Evolutionary conservation across 495 filamentous ascomycete genomes (phyloP).

Genomic region (Hypoxylon lenormandii): DNA sequence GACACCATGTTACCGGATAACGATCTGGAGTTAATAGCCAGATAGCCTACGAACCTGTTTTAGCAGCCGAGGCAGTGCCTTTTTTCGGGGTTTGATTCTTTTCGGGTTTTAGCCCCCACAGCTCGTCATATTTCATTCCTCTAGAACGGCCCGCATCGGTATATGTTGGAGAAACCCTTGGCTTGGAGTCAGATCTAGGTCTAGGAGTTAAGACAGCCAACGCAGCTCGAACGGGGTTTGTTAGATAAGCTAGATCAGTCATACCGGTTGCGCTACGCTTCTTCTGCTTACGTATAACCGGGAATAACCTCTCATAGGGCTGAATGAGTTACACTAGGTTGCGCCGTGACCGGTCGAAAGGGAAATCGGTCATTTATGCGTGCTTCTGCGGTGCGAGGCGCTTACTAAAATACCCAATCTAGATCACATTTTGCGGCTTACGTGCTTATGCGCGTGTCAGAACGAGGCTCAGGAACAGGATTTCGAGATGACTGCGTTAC

Average conservation of each 20-base stretch:
- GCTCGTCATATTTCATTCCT: conserved; percentile 6
- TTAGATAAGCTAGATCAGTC: conserved; percentile 30
- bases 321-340: conserved; percentile 32
- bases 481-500: conserved; percentile 8
- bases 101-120: no score
- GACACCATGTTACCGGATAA: neutral
- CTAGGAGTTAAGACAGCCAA: neutral
- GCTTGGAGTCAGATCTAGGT: neutral
- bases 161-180: conserved; percentile 1
- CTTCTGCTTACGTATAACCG: conserved; percentile 38
- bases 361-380: conserved; percentile 31
- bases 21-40: no score
- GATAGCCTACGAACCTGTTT: no score
- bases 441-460: conserved; percentile 35
- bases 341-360: conserved; percentile 38
- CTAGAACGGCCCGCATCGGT: conserved; percentile 31
- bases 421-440: conserved; percentile 43
- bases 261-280: neutral
- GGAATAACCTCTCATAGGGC: conserved; percentile 43
- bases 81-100: no score
- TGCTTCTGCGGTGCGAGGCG: conserved; percentile 5
- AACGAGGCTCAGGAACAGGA: conserved; percentile 31
- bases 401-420: conserved; percentile 36
- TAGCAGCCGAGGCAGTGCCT: no score
- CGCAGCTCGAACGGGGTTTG: conserved; percentile 34